phyloP scores from a whole-genome alignment of 2,329 filamentous ascomycete genomes.

The Hymenoscyphus salicellus region DNA sequence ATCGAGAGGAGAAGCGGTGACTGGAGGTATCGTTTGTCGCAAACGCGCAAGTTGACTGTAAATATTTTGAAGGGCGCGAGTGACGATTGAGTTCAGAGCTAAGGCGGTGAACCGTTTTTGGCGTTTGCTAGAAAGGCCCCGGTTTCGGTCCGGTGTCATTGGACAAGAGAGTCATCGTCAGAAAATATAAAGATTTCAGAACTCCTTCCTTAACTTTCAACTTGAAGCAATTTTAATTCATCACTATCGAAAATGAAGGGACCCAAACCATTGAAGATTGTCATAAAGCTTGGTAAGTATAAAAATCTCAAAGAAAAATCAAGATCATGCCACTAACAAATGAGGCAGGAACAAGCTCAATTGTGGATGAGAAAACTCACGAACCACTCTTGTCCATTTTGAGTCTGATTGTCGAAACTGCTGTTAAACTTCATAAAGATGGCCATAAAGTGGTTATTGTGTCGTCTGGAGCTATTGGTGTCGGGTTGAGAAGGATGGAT shows the following conservation, averaged over 20 bases:
- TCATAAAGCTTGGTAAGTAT: slow-evolving; percentile 66
- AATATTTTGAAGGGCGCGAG: slow-evolving; percentile 4
- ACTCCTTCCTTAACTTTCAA: not conserved
- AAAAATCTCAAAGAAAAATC: not conserved
- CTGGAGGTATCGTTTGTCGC: slow-evolving; percentile 11
- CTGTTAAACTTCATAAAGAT: slow-evolving; percentile 80
- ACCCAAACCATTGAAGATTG: slow-evolving; percentile 58
- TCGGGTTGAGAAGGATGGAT: slow-evolving; percentile 87
- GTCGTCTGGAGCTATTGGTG: slow-evolving; percentile 94
- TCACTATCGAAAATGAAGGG: slow-evolving; percentile 46
- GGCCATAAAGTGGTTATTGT: slow-evolving; percentile 94
- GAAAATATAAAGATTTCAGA: not conserved
- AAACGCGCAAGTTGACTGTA: slow-evolving; percentile 9
- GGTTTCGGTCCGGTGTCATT: not conserved
- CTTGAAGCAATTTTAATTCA: not conserved
- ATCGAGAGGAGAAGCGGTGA: not conserved
- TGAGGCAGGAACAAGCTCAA: slow-evolving; percentile 85
- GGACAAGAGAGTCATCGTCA: not conserved
- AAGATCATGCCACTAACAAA: slow-evolving; percentile 9
- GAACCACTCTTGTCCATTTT: slow-evolving; percentile 89
- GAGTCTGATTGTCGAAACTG: slow-evolving; percentile 90
- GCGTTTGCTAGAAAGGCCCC: not conserved
- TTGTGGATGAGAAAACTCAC: slow-evolving; percentile 93
- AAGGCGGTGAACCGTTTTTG: slow-evolving; percentile 15
- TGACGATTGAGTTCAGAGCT: not conserved